Base-by-base conservation (phyloP, 306 rosid species). In the Leucaena leucocephala region DNA sequence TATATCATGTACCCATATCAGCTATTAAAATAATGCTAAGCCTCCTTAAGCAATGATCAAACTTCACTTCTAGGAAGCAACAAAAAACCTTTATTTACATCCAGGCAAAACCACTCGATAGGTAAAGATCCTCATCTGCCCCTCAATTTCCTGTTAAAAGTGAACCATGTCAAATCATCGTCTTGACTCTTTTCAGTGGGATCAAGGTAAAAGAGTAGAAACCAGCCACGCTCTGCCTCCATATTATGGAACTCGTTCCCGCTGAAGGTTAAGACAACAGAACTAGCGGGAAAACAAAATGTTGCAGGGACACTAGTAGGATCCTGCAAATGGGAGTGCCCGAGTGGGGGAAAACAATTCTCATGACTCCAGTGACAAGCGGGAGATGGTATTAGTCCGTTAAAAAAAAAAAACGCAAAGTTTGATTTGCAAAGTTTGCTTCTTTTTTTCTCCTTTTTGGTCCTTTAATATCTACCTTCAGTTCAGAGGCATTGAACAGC, bases 51-150 rank as follows among this genome's bases (percentile, higher is more conserved):
- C 38, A 46, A 66, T 52, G 42, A 64, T 42, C 44, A 63, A 78
- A 38, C 79, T 21, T 42, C 68, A 67, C 50, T 55, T 65, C 11
- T 36, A 54, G 36, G 72, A 77, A 66, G 68, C 74, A 8, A 49
- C 66, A 75, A 4, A 38, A 75, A 67, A 15, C 10, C 48, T 69
- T 75, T 78, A 62, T 21, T 75, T 78, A 62, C 16, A 71, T 71
- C 69, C 76, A 57, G 58, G 64, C 57, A 69, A 55, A 63, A 65
- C 46, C 58, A 70, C 40, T 4, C 48, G 69, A 74, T 54, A 50
- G 48, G 79, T 48, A 74, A 8, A 52, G 78, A 52, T 38, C 59
- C 0, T 52, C 59, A 52, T 54, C 61, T 5, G 13, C 71, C 58
- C 68, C 43, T 64, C 15, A 19, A 27, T 75, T 67, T 19, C 54